Conservation (phyloP, 192 early-diverging fungal genomes). For the Gaertneriomyces sp. region DNA sequence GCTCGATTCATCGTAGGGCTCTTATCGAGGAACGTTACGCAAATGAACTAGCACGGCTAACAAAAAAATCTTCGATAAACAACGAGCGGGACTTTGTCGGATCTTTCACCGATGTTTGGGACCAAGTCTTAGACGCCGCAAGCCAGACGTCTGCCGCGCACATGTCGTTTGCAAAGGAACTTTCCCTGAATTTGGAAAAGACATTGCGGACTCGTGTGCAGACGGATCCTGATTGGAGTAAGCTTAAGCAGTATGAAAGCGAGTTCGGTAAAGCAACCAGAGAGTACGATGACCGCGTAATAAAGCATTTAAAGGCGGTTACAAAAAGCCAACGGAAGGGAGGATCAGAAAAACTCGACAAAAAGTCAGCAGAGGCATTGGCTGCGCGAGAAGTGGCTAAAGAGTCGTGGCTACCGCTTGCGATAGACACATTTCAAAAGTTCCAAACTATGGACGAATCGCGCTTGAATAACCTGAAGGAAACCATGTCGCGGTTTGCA, state of each 20-base stretch:
- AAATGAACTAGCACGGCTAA: constrained; percentile 8
- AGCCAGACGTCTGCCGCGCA: constrained; percentile 15
- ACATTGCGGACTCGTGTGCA: constrained; percentile 7
- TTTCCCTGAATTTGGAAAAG: constrained; percentile 15
- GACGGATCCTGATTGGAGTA: constrained; percentile 14
- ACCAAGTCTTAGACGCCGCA: constrained; percentile 1
- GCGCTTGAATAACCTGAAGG: constrained; percentile 23
- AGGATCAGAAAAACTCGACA: constrained; percentile 30
- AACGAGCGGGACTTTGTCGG: constrained; percentile 18
- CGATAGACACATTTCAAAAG: constrained; percentile 27
- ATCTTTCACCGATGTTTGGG: constrained; percentile 24
- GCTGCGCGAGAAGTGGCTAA: constrained; percentile 30
- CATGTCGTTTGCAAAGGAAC: constrained; percentile 5
- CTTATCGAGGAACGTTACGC: constrained; percentile 27
- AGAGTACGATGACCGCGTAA: constrained; percentile 24
- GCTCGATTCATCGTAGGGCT: constrained; percentile 6
- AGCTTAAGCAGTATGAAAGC: constrained; percentile 23
- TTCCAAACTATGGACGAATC: constrained; percentile 40
- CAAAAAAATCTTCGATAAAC: constrained; percentile 12
- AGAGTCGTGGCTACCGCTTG: constrained; percentile 23
- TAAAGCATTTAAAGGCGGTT: constrained; percentile 25
- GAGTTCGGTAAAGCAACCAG: constrained; percentile 18
- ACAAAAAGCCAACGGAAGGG: constrained; percentile 24
- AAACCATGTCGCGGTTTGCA: constrained; percentile 20
- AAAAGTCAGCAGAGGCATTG: constrained; percentile 30